Conservation (phyloP, 352 stramenopile species). For the Phytophthora brassicae region DNA sequence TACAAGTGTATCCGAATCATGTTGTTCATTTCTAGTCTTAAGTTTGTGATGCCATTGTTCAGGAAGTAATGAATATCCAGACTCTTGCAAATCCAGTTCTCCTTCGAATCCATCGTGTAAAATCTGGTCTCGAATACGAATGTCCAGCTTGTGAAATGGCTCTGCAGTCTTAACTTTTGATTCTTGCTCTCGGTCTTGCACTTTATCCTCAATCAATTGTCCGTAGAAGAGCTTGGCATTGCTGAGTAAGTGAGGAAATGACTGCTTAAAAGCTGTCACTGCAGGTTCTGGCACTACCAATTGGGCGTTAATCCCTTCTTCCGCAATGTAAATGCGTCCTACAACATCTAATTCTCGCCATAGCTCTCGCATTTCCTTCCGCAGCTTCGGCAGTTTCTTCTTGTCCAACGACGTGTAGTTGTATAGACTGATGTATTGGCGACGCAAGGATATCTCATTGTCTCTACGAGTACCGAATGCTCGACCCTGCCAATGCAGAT, state of each 20-base stretch:
- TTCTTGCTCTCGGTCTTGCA: not conserved
- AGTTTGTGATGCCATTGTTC: conserved; percentile 50
- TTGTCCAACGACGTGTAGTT: conserved; percentile 50
- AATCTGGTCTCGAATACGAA: conserved; percentile 89
- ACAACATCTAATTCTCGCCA: conserved; percentile 56
- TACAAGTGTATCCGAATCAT: conserved; percentile 34
- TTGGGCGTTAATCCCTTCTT: conserved; percentile 95
- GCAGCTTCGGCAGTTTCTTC: conserved; percentile 38
- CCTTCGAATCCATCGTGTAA: conserved; percentile 85
- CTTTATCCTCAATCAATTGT: conserved; percentile 26
- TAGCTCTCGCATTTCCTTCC: conserved; percentile 29
- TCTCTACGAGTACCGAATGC: conserved; percentile 3
- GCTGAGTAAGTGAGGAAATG: conserved; percentile 26
- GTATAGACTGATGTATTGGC: conserved; percentile 66
- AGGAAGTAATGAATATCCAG: conserved; percentile 17
- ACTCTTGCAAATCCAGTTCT: conserved; percentile 27
- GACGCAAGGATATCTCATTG: conserved; percentile 2
- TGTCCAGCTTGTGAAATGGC: conserved; percentile 81
- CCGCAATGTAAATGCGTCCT: conserved; percentile 90
- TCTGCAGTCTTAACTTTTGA: conserved; percentile 6
- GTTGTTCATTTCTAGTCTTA: conserved; percentile 22
- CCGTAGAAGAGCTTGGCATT: conserved; percentile 33
- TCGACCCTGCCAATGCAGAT: conserved; percentile 1
- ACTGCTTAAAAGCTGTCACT: conserved; percentile 35
- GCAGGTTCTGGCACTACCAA: conserved; percentile 88